Percentiles rank a stretch among this genome's conserved stretches.
Evolutionary conservation across 2,329 filamentous ascomycete genomes (phyloP).

Genomic region (Talaromyces sp.): DNA sequence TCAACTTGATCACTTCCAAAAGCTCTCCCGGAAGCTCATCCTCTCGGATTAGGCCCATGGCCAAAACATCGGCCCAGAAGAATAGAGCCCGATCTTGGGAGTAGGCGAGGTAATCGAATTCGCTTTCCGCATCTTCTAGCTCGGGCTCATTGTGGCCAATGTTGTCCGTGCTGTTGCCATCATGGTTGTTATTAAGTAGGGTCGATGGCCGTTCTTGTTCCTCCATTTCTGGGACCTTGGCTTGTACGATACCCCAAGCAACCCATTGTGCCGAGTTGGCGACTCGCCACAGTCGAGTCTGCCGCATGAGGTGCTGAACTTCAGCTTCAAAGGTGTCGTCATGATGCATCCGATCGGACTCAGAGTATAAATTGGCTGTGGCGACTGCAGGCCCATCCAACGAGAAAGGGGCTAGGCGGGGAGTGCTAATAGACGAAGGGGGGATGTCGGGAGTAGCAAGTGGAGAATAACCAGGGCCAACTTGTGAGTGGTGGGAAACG

Average conservation of each 20-base stretch:
- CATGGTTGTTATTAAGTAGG: slow-evolving; percentile 9
- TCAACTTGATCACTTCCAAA: slow-evolving; percentile 54
- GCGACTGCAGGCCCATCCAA: slow-evolving; percentile 64
- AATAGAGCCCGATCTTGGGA: slow-evolving; percentile 85
- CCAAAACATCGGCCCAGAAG: slow-evolving; percentile 87
- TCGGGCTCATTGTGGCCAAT: slow-evolving; percentile 2
- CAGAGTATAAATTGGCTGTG: neutral
- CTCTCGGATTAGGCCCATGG: slow-evolving; percentile 64
- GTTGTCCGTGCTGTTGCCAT: neutral
- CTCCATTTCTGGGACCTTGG: slow-evolving; percentile 71
- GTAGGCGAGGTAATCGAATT: slow-evolving; percentile 91
- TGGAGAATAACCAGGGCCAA: slow-evolving; percentile 20
- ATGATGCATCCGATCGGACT: neutral
- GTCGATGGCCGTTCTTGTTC: slow-evolving; percentile 23
- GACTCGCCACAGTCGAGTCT: slow-evolving; percentile 77
- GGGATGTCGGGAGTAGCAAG: slow-evolving; percentile 50
- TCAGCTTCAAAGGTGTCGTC: slow-evolving; percentile 62
- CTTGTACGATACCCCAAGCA: slow-evolving; percentile 94
- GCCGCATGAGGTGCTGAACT: slow-evolving; percentile 65
- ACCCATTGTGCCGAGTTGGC: slow-evolving; percentile 89
- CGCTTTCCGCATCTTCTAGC: slow-evolving; percentile 42
- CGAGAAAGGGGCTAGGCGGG: slow-evolving; percentile 60
- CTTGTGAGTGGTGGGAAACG: slow-evolving; percentile 68
- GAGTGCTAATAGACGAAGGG: slow-evolving; percentile 46
- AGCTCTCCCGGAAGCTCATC: slow-evolving; percentile 72